Evolutionary conservation across 768 basidiomycete species (phyloP).

Genomic region (Mycena chlorophos): DNA sequence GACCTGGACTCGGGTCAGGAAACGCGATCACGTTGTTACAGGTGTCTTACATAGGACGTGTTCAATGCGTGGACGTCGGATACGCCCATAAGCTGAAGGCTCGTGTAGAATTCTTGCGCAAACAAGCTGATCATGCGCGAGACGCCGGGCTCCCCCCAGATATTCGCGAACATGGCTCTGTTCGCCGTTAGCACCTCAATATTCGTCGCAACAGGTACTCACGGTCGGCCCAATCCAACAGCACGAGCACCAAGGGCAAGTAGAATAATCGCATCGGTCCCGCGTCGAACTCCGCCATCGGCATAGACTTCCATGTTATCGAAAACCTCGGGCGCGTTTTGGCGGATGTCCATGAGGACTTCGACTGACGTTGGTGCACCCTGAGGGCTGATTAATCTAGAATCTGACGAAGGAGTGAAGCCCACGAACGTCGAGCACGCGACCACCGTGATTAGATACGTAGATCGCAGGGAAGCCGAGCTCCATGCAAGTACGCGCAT

Average conservation of each 20-base stretch:
- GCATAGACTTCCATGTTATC: constrained; percentile 42
- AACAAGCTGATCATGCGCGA: constrained; percentile 22
- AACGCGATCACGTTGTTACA: not conserved
- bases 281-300: constrained; percentile 48
- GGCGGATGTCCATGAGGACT: constrained; percentile 40
- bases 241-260: constrained; percentile 42
- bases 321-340: constrained; percentile 40
- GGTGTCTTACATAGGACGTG: constrained; percentile 21
- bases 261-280: constrained; percentile 46
- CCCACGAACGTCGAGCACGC: constrained; percentile 42
- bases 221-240: constrained; percentile 39
- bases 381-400: too few relatives aligned
- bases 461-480: constrained; percentile 42
- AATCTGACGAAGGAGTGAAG: too few relatives aligned
- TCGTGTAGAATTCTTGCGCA: constrained; percentile 24
- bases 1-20: constrained; percentile 8
- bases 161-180: constrained; percentile 39
- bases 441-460: constrained; percentile 40
- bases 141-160: constrained; percentile 37
- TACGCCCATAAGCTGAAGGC: constrained; percentile 29
- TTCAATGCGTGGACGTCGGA: constrained; percentile 22
- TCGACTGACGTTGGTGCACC: constrained; percentile 39
- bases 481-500: constrained; percentile 35
- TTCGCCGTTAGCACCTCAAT: not conserved
- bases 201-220: not conserved